A percentile compares a stretch with the other conserved stretches of the same genome.
phyloP scores from a whole-genome alignment of 2,329 filamentous ascomycete genomes.

The Aspergillus floridensis region DNA sequence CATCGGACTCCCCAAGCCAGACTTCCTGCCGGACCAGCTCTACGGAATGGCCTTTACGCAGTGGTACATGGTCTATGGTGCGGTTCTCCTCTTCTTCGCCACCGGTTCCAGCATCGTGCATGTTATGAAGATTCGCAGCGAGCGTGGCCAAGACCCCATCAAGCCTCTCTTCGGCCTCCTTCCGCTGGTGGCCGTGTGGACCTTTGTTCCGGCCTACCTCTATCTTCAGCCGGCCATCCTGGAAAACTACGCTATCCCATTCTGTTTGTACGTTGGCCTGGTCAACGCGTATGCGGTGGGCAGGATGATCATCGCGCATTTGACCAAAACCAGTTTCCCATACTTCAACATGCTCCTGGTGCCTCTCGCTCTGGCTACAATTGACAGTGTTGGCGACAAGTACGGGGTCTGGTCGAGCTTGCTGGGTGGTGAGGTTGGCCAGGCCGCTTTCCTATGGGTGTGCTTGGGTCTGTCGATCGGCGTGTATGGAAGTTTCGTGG shows the following conservation, averaged over 20 bases:
- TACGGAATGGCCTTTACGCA: conserved; percentile 85
- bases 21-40: conserved; percentile 65
- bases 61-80: conserved; percentile 88
- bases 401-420: conserved; percentile 69
- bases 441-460: conserved; percentile 86
- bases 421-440: conserved; percentile 74
- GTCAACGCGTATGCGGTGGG: conserved; percentile 95
- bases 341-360: conserved; percentile 82
- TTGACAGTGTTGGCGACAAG: conserved; percentile 74
- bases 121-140: conserved; percentile 76
- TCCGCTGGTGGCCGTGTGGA: conserved; percentile 78
- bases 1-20: conserved; percentile 63
- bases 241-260: conserved; percentile 79
- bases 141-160: conserved; percentile 67
- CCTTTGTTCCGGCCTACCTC: conserved; percentile 73
- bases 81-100: conserved; percentile 78
- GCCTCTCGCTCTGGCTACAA: conserved; percentile 72
- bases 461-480: conserved; percentile 82
- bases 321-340: conserved; percentile 83
- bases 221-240: conserved; percentile 82
- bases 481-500: conserved; percentile 95
- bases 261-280: conserved; percentile 81
- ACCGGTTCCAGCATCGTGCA: conserved; percentile 71
- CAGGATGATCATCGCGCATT: conserved; percentile 91
- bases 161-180: conserved; percentile 72